A percentile compares a stretch with the other conserved stretches of the same genome.
phyloP scores from a whole-genome alignment of 2,329 filamentous ascomycete genomes.

The Exophiala sp. region DNA sequence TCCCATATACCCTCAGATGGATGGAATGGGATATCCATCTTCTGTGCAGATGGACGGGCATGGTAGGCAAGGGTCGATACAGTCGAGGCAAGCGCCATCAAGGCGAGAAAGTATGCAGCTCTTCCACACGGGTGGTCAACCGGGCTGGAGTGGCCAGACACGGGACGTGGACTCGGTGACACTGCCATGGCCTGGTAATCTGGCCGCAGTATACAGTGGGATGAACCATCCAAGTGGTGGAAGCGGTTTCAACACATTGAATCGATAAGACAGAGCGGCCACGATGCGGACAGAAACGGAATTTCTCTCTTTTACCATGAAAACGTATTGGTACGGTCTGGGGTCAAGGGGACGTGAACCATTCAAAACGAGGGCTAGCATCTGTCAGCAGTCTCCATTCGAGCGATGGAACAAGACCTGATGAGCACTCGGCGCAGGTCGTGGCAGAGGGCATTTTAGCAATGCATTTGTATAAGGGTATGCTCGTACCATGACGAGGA shows the following conservation, averaged over 20 bases:
- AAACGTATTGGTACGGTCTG: background rate
- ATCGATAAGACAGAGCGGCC: background rate
- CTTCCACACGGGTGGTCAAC: background rate
- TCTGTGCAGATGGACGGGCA: background rate
- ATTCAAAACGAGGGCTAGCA: too few species aligned
- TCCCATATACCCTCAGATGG: conserved; percentile 5
- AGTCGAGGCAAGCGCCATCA: background rate
- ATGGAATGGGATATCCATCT: background rate
- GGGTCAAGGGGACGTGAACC: too few species aligned
- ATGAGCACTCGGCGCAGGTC: too few species aligned
- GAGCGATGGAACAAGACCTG: too few species aligned
- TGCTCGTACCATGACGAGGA: too few species aligned
- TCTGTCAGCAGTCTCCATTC: too few species aligned
- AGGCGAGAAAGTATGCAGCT: background rate
- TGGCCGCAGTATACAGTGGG: conserved; percentile 12
- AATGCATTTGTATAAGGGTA: too few species aligned
- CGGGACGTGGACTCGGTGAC: background rate
- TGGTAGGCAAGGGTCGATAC: background rate
- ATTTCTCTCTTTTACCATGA: background rate
- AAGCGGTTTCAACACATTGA: background rate
- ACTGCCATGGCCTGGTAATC: conserved; percentile 20
- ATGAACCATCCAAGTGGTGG: background rate
- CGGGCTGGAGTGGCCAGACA: conserved; percentile 4
- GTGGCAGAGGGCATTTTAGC: too few species aligned
- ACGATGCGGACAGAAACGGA: too few species aligned